Conservation (phyloP, 148 eudicot species). For the Heliosperma pusillum region DNA sequence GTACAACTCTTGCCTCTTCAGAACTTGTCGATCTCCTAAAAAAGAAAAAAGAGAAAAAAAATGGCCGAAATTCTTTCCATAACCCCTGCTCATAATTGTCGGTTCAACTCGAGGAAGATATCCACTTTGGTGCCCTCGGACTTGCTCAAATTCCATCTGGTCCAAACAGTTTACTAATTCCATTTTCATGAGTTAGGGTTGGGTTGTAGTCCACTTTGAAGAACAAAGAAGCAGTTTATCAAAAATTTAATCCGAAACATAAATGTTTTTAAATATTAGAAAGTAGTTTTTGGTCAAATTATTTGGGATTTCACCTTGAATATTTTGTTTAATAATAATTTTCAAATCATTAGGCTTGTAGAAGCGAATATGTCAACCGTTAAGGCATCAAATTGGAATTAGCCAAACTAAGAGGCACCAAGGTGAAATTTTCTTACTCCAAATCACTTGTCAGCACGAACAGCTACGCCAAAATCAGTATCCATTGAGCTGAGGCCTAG, state of each 20-base stretch:
- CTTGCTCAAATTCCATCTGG: no score
- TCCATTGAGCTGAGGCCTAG: constrained; percentile 79
- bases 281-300: no score
- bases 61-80: constrained; percentile 17
- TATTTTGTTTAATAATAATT: neutral
- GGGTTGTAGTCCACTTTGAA: no score
- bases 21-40: constrained; percentile 10
- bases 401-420: neutral
- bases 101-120: no score
- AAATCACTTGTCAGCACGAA: neutral
- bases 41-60: neutral
- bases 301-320: neutral
- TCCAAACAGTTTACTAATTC: no score
- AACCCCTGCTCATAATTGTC: no score
- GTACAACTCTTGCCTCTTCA: constrained; percentile 11
- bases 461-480: constrained; percentile 35
- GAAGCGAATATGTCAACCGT: neutral
- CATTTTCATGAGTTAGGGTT: no score
- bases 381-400: neutral
- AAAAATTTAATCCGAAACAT: no score
- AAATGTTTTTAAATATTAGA: no score
- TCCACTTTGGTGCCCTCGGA: no score
- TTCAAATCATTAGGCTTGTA: neutral
- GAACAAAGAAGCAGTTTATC: no score
- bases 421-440: neutral